Conservation (phyloP, 2,329 filamentous ascomycete genomes). For the Rhytidhysteron rufulum region DNA sequence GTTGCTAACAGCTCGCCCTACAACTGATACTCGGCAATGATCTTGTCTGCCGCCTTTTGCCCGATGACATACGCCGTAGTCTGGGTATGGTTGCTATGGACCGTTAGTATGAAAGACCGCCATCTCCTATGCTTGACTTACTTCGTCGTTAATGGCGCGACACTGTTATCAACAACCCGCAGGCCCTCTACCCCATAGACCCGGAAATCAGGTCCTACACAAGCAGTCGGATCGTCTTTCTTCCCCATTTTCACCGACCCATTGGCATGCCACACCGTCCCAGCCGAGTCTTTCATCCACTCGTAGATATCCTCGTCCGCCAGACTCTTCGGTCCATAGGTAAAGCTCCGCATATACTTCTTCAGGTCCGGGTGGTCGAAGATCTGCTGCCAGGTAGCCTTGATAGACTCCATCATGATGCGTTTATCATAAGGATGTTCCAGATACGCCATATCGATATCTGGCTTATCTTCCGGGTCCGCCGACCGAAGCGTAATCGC, state of each 20-base stretch:
- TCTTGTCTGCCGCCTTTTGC: conserved; percentile 29
- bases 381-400: conserved; percentile 40
- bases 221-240: conserved; percentile 26
- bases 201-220: conserved; percentile 34
- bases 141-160: conserved; percentile 29
- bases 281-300: conserved; percentile 23
- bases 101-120: conserved; percentile 13
- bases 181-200: conserved; percentile 37
- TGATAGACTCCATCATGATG: conserved; percentile 24
- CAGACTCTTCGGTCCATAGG: conserved; percentile 41
- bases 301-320: conserved; percentile 49
- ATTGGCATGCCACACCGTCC: conserved; percentile 35
- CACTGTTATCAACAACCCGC: conserved; percentile 37
- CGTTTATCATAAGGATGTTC: conserved; percentile 52
- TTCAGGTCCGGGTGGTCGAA: conserved; percentile 47
- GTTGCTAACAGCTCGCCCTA: no score
- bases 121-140: conserved; percentile 59
- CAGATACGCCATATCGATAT: conserved; percentile 53
- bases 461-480: conserved; percentile 48
- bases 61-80: conserved; percentile 32
- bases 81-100: conserved; percentile 29
- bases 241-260: conserved; percentile 37
- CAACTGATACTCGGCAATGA: conserved; percentile 27
- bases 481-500: conserved; percentile 51
- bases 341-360: conserved; percentile 46